Base-by-base conservation (phyloP, 1,284 basidiomycete genomes). In the Austropuccinia psidii region DNA sequence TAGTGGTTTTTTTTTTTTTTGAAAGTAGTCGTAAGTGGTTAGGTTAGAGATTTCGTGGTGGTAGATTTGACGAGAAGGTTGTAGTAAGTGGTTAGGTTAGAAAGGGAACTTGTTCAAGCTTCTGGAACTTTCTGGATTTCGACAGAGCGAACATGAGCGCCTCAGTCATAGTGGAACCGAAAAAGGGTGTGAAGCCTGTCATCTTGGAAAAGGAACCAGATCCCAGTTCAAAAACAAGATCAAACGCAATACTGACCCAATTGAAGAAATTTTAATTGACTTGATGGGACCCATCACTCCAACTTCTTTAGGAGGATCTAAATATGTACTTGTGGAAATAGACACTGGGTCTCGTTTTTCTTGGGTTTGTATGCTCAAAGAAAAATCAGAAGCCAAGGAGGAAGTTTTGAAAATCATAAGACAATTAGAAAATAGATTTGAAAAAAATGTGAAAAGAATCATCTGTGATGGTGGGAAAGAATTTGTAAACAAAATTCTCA, bases 381-480 rank as follows among this genome's bases (percentile, higher is more conserved):
- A 9, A 11, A 62, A 62, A 62, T 43, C 37, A 5, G n/a, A 45
- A 17, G 35, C 60, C 19, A 19, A 35, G 24, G 11, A 41, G 15
- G 37, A 41, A 4, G n/a, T 62, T 7, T 19, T 41, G 3, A 27
- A 45, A 41, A 29, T 62, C 9, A 29, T 62, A 15, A 62, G 27
- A 5, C 17, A 21, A 29, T 24, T 45, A 43, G 41, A 62, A 62
- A 62, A 37, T 11, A 13, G 45, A 62, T 19, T 35, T 11, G 41
- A 62, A 27, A 27, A 41, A 43, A 29, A 24, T 24, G 60, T 62
- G 19, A 62, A 62, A 62, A 62, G 60, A 27, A 62, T 62, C 35
- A 62, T 62, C 21, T 43, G 37, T 8, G n/a, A 62, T 45, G 60
- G 60, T 13, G 60, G 60, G n/a, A 29, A 21, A 43, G 60, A 62